Evolutionary conservation across 768 basidiomycete species (phyloP), one percentile per base, ranked within the genome.

Genomic region (Hygrocybe coccinea): DNA sequence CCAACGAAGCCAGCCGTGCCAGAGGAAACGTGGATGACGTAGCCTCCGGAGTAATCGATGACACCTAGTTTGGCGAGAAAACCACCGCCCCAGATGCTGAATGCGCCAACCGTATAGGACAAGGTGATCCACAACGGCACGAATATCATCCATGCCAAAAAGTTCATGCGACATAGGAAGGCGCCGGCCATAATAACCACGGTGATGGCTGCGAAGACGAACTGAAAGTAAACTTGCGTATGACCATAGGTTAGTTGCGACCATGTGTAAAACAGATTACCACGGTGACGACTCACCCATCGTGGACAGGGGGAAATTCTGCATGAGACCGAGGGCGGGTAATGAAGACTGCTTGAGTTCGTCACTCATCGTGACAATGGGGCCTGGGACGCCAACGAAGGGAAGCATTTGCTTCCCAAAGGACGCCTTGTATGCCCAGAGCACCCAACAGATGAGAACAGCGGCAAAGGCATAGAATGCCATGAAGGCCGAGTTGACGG

Each of bases 21-120:
- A n/a, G 54, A 55, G 3, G 54, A 55, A 15, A 55, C 25, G n/a
- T 55, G 54, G 34, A 55, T 55, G 54, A 55, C 54, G 54, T 55
- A 55, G 10, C 54, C 54, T 10, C 54, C 54, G 8, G 54, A 55
- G 14, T 55, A 55, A 38, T 55, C 54, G 25, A 55, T 55, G 45
- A 55, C 54, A 14, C 54, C 54, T 45, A 35, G 2, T 21, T 36
- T 12, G 12, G 44, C 35, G 21, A 55, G 54, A n/a, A 48, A 55
- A 21, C 54, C 54, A 17, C 54, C 54, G 9, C 45, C 54, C 54
- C 54, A 55, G 24, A 55, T 25, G 21, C 43, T 46, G 45, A 47
- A 55, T 5, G 54, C 54, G 46, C 54, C 54, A 35, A 55, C 54
- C 7, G 54, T 55, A 45, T 55, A 55, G 2, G 45, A 55, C 11